Base-by-base conservation (phyloP, 2,329 filamentous ascomycete genomes). In the Alternaria arbusti region DNA sequence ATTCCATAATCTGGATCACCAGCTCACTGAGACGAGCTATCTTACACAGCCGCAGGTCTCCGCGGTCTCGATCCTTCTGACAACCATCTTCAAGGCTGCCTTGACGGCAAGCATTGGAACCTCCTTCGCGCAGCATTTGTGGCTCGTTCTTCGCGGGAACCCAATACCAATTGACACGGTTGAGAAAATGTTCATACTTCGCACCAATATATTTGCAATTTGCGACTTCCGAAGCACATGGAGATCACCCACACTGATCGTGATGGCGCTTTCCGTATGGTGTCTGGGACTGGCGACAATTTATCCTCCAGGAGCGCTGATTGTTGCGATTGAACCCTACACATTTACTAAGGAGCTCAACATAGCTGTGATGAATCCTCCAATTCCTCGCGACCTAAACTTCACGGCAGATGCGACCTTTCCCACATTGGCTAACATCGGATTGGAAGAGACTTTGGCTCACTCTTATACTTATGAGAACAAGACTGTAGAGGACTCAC, bases 231-330 rank as follows among this genome's bases (percentile, higher is more conserved):
- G 25, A 10, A 26, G 25, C 25, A 10, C 9, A 1, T 26, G 25
- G 25, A 26, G 25, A 26, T 26, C 25, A 26, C 25, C 25, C 8
- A 26, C 9, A 4, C 9, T 26, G 12, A 50, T 58, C 28, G 9
- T 23, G 7, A 54, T 61, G 17, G 62, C 57, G 6, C 1, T 55
- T 3, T 54, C 32, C n/a, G 30, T 55, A 15, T 65, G 62, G 62
- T 9, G 54, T 8, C 12, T 63, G 17, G 32, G 32, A 9, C 17
- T 67, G 15, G 62, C 62, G 6, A 36, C 47, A 12, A 55, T 65
- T 6, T 67, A 65, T 28, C 65, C 65, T 3, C 65, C 65, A 11
- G 45, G 45, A 13, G 62, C 65, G 22, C 44, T 67, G 17, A 60
- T 43, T 0, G 57, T 67, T 11, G 43, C 32, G 11, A 54, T 36